Percentiles rank a stretch among this genome's conserved stretches.
Conservation (phyloP, 1,284 basidiomycete genomes). For the Chondrostereum purpureum region DNA sequence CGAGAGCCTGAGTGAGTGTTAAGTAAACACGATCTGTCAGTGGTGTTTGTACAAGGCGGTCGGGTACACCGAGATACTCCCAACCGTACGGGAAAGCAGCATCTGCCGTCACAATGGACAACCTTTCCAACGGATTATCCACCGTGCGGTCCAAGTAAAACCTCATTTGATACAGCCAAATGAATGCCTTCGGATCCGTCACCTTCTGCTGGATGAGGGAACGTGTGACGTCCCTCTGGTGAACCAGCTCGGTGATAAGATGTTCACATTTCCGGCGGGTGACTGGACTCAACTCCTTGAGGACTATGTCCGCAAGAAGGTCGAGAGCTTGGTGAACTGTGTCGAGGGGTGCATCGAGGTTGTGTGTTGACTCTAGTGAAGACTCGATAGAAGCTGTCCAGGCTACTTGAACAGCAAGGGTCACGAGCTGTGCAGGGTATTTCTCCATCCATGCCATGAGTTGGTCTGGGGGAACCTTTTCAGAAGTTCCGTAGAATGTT, state of each 20-base stretch:
- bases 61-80: conserved; percentile 97
- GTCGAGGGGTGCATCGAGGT: conserved; percentile 65
- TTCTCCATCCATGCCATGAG: conserved; percentile 89
- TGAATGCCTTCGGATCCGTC: conserved; percentile 67
- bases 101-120: conserved; percentile 84
- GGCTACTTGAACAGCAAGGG: conserved; percentile 87
- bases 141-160: conserved; percentile 80
- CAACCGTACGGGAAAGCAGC: conserved; percentile 96
- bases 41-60: conserved; percentile 96
- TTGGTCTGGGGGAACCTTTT: conserved; percentile 49
- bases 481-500: conserved; percentile 65
- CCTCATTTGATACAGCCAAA: conserved; percentile 98
- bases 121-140: conserved; percentile 74
- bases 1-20: conserved; percentile 92
- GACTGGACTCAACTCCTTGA: conserved; percentile 83
- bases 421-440: conserved; percentile 94
- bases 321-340: conserved; percentile 83
- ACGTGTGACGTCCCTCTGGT: conserved; percentile 93
- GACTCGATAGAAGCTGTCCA: conserved; percentile 88
- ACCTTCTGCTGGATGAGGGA: conserved; percentile 69
- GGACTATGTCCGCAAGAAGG: conserved; percentile 90
- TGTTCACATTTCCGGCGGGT: conserved; percentile 97
- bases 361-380: conserved; percentile 51
- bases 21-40: conserved; percentile 97
- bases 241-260: conserved; percentile 97